Percentiles rank a stretch among this genome's conserved stretches.
Conservation (phyloP, 2,329 filamentous ascomycete species). For the Monascus ruber region DNA sequence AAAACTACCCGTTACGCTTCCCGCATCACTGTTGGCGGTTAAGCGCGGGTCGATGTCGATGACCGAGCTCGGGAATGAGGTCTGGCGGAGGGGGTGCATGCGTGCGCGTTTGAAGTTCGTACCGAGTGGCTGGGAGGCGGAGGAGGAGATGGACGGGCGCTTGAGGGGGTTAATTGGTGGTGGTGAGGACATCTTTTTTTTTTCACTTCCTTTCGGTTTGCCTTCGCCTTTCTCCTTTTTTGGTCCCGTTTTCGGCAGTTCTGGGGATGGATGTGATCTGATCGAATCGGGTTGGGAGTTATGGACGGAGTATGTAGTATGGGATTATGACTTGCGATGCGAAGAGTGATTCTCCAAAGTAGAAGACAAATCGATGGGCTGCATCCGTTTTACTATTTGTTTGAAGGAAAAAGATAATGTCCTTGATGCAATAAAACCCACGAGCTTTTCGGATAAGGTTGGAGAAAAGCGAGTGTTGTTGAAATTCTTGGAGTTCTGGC, state of each 20-base stretch:
- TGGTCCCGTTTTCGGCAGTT: no score
- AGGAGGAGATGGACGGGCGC: conserved; percentile 31
- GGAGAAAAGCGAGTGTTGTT: neutral
- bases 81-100: conserved; percentile 38
- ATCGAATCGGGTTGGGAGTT: no score
- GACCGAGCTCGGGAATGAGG: conserved; percentile 29
- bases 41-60: conserved; percentile 21
- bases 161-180: conserved; percentile 28
- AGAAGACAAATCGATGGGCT: no score
- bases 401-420: neutral
- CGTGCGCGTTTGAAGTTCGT: conserved; percentile 22
- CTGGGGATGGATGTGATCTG: no score
- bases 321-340: no score
- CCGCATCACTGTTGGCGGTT: conserved; percentile 25
- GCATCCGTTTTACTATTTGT: neutral
- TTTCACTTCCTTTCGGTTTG: neutral
- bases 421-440: neutral
- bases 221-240: neutral
- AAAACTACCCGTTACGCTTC: conserved; percentile 32
- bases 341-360: no score
- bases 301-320: no score
- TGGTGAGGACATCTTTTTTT: conserved; percentile 26
- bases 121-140: conserved; percentile 19
- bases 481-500: neutral
- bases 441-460: neutral